phyloP scores from a whole-genome alignment of 495 filamentous ascomycete species.

The Aspergillus carlsbadensis region DNA sequence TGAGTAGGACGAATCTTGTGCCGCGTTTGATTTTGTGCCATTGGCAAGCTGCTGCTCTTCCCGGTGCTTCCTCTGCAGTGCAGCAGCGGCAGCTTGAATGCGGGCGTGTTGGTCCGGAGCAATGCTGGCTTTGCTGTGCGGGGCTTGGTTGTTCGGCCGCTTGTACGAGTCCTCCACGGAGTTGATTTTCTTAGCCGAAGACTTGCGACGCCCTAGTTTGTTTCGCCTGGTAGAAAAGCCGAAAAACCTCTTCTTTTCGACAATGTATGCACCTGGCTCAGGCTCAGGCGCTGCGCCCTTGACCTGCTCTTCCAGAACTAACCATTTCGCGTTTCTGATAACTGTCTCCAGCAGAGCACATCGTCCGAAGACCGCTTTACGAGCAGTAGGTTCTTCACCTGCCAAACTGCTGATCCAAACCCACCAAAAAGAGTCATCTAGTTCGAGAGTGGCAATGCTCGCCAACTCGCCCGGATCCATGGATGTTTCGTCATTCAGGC shows the following conservation, averaged over 20 bases:
- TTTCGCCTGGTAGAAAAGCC: constrained; percentile 73
- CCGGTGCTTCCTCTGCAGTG: constrained; percentile 68
- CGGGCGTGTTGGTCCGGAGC: constrained; percentile 88
- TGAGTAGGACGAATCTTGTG: constrained; percentile 49
- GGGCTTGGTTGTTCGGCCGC: constrained; percentile 45
- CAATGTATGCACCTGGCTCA: constrained; percentile 81
- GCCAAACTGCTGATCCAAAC: constrained; percentile 98
- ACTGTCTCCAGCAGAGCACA: constrained; percentile 89
- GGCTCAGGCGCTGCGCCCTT: constrained; percentile 87
- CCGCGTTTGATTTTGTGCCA: constrained; percentile 25
- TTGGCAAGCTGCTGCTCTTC: constrained; percentile 52
- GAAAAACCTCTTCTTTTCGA: constrained; percentile 91
- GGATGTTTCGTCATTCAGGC: constrained; percentile 58
- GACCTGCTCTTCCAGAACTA: constrained; percentile 94
- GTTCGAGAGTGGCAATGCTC: constrained; percentile 78
- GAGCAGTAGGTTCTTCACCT: constrained; percentile 75
- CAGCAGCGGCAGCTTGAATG: constrained; percentile 85
- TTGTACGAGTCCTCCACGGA: constrained; percentile 53
- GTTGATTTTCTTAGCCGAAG: constrained; percentile 53
- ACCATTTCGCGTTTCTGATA: constrained; percentile 80
- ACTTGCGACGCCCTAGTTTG: constrained; percentile 66
- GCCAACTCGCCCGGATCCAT: constrained; percentile 92
- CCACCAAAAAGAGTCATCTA: constrained; percentile 99
- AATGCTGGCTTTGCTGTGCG: constrained; percentile 81
- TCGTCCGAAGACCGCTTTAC: constrained; percentile 91